These are phyloP conservation scores for Phylloporus arenicola DNA, from an alignment of 768 basidiomycete genomes.

Conservation along the genomic window DNA sequence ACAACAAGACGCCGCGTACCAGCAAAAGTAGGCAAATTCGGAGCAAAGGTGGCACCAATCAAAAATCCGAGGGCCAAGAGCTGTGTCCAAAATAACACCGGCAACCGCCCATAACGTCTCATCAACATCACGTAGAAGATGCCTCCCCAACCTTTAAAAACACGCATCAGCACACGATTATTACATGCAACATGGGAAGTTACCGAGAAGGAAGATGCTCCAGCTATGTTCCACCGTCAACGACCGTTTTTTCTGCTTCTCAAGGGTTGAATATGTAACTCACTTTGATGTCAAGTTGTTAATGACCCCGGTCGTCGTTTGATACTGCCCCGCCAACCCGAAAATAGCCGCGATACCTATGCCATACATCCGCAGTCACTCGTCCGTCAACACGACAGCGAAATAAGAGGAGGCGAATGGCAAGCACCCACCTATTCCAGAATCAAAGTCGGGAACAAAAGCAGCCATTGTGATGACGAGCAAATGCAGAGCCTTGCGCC, in stretches of 20 bases:
- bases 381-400: neutral
- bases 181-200: neutral
- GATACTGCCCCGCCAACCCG: constrained; percentile 38
- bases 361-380: neutral
- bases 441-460: constrained; percentile 51
- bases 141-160: constrained; percentile 26
- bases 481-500: constrained; percentile 43
- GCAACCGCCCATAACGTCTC: constrained; percentile 27
- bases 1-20: constrained; percentile 23
- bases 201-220: constrained; percentile 47
- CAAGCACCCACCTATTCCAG: constrained; percentile 38
- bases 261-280: neutral
- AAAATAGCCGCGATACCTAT: constrained; percentile 49
- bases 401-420: no score
- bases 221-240: constrained; percentile 24
- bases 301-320: constrained; percentile 43
- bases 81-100: constrained; percentile 31
- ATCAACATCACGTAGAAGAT: constrained; percentile 27
- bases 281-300: constrained; percentile 47
- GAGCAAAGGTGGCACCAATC: constrained; percentile 48
- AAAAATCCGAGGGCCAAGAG: constrained; percentile 43
- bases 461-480: constrained; percentile 47
- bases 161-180: constrained; percentile 3
- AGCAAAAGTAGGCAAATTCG: constrained; percentile 42
- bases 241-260: neutral